Percentiles rank a stretch among this genome's conserved stretches.
phyloP scores from a whole-genome alignment of 2,329 filamentous ascomycete genomes.

The Hypoxylon sp. region DNA sequence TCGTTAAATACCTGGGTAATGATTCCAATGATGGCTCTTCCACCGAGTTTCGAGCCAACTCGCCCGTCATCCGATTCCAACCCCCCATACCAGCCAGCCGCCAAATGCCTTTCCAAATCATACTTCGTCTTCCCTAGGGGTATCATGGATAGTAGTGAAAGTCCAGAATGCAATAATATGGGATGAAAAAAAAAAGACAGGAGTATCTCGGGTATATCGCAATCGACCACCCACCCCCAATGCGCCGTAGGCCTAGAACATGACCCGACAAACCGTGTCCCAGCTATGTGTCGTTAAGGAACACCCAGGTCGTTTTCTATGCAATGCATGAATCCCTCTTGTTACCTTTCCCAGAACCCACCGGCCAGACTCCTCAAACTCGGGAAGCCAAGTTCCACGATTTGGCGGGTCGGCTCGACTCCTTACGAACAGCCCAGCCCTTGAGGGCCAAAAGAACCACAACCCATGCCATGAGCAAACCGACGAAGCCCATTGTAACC shows the following conservation, averaged over 20 bases:
- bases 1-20: conserved; percentile 1
- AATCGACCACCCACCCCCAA: conserved; percentile 36
- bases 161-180: conserved; percentile 48
- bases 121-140: conserved; percentile 48
- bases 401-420: conserved; percentile 51
- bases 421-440: conserved; percentile 80
- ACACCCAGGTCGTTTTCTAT: conserved; percentile 12
- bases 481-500: conserved; percentile 85
- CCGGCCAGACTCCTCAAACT: conserved; percentile 24
- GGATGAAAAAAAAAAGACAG: conserved; percentile 20
- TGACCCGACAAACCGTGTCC: conserved; percentile 13
- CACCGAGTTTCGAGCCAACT: background rate
- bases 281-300: background rate
- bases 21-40: background rate
- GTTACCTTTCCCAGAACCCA: background rate
- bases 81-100: conserved; percentile 6
- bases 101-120: conserved; percentile 29
- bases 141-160: conserved; percentile 54
- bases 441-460: conserved; percentile 85
- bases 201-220: conserved; percentile 43
- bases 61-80: background rate
- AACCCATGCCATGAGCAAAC: conserved; percentile 88
- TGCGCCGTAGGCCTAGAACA: conserved; percentile 44
- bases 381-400: conserved; percentile 43
- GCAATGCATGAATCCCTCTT: conserved; percentile 24